Base-by-base conservation (phyloP, 306 rosid genomes). In the Rosa persica region DNA sequence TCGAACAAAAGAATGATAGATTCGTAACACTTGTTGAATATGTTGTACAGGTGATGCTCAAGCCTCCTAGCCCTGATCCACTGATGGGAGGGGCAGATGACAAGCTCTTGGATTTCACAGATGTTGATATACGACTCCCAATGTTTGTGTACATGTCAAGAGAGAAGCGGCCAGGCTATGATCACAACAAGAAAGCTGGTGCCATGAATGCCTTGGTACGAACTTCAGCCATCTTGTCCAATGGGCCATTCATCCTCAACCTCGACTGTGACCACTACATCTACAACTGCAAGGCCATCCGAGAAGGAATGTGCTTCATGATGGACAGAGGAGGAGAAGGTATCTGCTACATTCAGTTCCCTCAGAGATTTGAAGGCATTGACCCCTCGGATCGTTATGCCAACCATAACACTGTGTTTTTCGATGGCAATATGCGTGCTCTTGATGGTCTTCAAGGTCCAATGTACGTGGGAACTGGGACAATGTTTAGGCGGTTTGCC, bases 151-250 rank as follows among this genome's bases (percentile, higher is more conserved):
- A 94, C 42, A 85, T 94, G 62, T 92, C 98, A 0, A 90, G 97
- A 55, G 97, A 92, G 82, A 94, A 94, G 81, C 86, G 98, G 6
- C 95, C 89, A 0, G 98, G 98, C 51, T 94, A 92, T 55, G 96
- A 92, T 60, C 97, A 94, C 55, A 93, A 94, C 89, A 94, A 94
- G 84, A 94, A 94, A 85, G 97, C 98, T 0, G 97, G 98, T 11
- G 97, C 98, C 85, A 94, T 94, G 97, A 94, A 94, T 71, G 97
- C 98, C 23, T 80, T 89, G 78, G 98, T 90, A 72, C 76, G 91
- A 67, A 76, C 83, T 30, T 94, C 97, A 4, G 98, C 97, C 23
- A 80, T 94, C 49, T 88, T 94, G 61, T 90, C 98, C 67, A 92
- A 94, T 76, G 97, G 97, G 55, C 91, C 98, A 48, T 94, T 92